phyloP scores from a whole-genome alignment of 1,139 yeast genomes.

The Kurtzmaniella quercitrusa region DNA sequence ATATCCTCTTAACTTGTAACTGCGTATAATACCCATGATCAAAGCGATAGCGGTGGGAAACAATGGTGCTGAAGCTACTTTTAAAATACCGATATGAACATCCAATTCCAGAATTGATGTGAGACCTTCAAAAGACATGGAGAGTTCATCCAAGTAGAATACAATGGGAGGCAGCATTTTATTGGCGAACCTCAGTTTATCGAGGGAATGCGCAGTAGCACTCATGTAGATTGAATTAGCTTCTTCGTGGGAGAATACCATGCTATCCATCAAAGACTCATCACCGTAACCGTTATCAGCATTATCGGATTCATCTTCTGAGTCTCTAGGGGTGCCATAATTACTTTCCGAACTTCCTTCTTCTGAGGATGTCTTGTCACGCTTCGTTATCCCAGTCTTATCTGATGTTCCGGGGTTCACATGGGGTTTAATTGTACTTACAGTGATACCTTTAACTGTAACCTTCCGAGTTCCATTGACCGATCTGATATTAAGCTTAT shows the following conservation, averaged over 20 bases:
- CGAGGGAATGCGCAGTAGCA: constrained; percentile 54
- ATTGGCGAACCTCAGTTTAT: constrained; percentile 12
- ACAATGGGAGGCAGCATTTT: constrained; percentile 15
- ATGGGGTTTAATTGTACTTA: constrained; percentile 36
- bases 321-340: constrained; percentile 12
- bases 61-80: constrained; percentile 38
- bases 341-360: constrained; percentile 12
- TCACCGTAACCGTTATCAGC: constrained; percentile 34
- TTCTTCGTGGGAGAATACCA: constrained; percentile 65
- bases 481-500: constrained; percentile 35
- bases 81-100: constrained; percentile 42
- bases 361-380: constrained; percentile 14
- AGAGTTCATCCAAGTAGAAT: constrained; percentile 32
- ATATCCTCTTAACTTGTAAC: constrained; percentile 28
- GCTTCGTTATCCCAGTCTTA: neutral
- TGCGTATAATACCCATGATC: constrained; percentile 29
- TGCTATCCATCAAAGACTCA: constrained; percentile 52
- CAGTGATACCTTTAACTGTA: constrained; percentile 32
- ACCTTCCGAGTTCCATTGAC: constrained; percentile 47
- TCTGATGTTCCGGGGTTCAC: constrained; percentile 27
- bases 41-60: constrained; percentile 31
- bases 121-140: constrained; percentile 47
- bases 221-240: constrained; percentile 80
- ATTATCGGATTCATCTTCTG: constrained; percentile 17
- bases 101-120: constrained; percentile 44